Conservation (phyloP, 2,329 filamentous ascomycete species). For the Elsinoe ampelina region DNA sequence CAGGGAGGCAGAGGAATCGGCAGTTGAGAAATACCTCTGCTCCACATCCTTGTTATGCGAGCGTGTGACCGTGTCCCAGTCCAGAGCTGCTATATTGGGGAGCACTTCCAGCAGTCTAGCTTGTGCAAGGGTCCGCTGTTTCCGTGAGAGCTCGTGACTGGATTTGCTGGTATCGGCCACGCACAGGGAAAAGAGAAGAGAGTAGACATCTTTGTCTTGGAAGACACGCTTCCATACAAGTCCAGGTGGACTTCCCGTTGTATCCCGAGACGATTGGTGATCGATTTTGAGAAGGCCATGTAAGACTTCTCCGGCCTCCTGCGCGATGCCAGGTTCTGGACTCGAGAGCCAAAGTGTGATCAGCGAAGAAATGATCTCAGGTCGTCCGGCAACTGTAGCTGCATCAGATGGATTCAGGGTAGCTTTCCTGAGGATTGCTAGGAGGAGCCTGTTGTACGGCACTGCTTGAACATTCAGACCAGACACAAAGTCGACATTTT, state of each 20-base stretch:
- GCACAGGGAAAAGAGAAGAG: constrained; percentile 47
- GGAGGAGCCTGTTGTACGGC: constrained; percentile 47
- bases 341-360: constrained; percentile 52
- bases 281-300: constrained; percentile 45
- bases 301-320: constrained; percentile 44
- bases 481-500: constrained; percentile 44
- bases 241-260: constrained; percentile 27
- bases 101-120: constrained; percentile 51
- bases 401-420: constrained; percentile 43
- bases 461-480: constrained; percentile 42
- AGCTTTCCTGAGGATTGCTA: constrained; percentile 50
- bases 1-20: constrained; percentile 29
- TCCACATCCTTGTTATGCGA: constrained; percentile 47
- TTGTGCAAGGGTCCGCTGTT: constrained; percentile 50
- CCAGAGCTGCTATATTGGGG: constrained; percentile 42
- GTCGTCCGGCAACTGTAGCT: constrained; percentile 48
- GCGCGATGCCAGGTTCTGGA: constrained; percentile 45
- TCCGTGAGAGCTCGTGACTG: constrained; percentile 35
- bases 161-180: constrained; percentile 33
- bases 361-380: constrained; percentile 45
- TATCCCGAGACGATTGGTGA: constrained; percentile 24
- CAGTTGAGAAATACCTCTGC: constrained; percentile 24
- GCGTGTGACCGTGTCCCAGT: constrained; percentile 45
- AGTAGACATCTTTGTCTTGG: constrained; percentile 50
- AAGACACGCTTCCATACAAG: constrained; percentile 55